Evolutionary conservation across 352 stramenopile species (phyloP).

Genomic region (Pythium aquatile): DNA sequence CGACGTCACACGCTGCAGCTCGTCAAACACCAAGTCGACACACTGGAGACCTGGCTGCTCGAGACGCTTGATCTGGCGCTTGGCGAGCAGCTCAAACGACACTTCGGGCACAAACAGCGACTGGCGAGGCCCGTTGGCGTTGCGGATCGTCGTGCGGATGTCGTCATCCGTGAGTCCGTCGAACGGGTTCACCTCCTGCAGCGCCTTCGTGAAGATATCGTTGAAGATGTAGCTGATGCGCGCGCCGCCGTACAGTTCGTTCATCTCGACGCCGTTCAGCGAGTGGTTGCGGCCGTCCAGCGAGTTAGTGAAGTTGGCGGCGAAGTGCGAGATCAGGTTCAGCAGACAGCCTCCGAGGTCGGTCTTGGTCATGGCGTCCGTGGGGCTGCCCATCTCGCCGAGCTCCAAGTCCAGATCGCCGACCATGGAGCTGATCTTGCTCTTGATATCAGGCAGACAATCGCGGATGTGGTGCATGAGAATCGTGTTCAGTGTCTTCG

Average conservation of each 20-base stretch:
- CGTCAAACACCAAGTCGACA: slow-evolving; percentile 98
- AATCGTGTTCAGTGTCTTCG: slow-evolving; percentile 97
- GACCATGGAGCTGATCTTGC: slow-evolving; percentile 95
- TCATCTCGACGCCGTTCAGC: slow-evolving; percentile 78
- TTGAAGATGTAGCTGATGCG: slow-evolving; percentile 99
- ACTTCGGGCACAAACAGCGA: slow-evolving; percentile 99
- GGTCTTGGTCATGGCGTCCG: slow-evolving; percentile 84
- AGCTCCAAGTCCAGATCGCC: slow-evolving; percentile 94
- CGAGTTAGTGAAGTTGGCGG: slow-evolving; percentile 89
- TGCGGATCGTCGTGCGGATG: slow-evolving; percentile 98
- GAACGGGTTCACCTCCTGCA: slow-evolving; percentile 94
- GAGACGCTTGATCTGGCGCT: slow-evolving; percentile 96
- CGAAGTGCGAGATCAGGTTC: slow-evolving; percentile 92
- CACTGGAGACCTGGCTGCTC: slow-evolving; percentile 96
- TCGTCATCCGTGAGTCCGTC: slow-evolving; percentile 97
- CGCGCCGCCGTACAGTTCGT: slow-evolving; percentile 95
- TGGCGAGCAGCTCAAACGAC: slow-evolving; percentile 97
- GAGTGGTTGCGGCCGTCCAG: slow-evolving; percentile 85
- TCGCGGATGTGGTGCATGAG: slow-evolving; percentile 99
- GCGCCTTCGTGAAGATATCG: slow-evolving; percentile 92
- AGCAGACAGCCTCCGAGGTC: slow-evolving; percentile 94
- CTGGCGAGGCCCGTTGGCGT: slow-evolving; percentile 96
- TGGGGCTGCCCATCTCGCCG: slow-evolving; percentile 92
- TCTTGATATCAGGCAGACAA: slow-evolving; percentile 98
- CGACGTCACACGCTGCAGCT: slow-evolving; percentile 95